Base-by-base conservation (phyloP, 2,329 filamentous ascomycete genomes). In the Ramularia collo-cygni region DNA sequence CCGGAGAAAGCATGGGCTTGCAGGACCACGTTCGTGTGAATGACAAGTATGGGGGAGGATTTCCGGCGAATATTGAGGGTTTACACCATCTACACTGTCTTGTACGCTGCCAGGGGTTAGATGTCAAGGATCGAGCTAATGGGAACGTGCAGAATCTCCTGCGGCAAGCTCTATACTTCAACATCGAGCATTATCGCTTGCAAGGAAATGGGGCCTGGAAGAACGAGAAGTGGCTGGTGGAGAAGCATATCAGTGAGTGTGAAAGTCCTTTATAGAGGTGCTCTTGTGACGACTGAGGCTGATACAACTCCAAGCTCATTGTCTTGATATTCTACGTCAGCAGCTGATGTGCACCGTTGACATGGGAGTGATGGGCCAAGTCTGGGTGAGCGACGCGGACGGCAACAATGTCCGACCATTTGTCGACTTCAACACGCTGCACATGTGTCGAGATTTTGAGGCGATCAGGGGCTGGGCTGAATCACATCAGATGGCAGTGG, bases 291-390 rank as follows among this genome's bases (percentile, higher is more conserved):
- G 37, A 10, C 36, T 35, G 10, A 38, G 6, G 17, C 17, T 8
- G 13, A 35, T n/a, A 19, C 27, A 13, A 6, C 17, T n/a, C 19
- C 18, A 35, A 73, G 69, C 70, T 4, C 77, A 81, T 44, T 81
- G 78, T 43, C 62, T 81, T 21, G 78, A 81, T 46, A 75, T 73
- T 3, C 43, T 81, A 31, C 72, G 77, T 1, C 77, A 81, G 53
- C 72, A 77, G 12, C 64, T 81, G 10, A 80, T 80, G 74, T 81
- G 77, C 58, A 75, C 71, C 18, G 65, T 73, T 14, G 78, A 81
- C 48, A 71, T 75, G 2, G 76, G 70, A 1, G 68, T 81, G 0
- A 64, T 81, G 0, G 76, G 76, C 9, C 76, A 81, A 50, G 68
- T 81, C 4, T 81, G 77, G 77, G 70, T 69, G 24, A 63, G 75